Evolutionary conservation across 306 rosid genomes (phyloP), one percentile per base, ranked within the genome.

Genomic region (Cyclanthera cordifolia): DNA sequence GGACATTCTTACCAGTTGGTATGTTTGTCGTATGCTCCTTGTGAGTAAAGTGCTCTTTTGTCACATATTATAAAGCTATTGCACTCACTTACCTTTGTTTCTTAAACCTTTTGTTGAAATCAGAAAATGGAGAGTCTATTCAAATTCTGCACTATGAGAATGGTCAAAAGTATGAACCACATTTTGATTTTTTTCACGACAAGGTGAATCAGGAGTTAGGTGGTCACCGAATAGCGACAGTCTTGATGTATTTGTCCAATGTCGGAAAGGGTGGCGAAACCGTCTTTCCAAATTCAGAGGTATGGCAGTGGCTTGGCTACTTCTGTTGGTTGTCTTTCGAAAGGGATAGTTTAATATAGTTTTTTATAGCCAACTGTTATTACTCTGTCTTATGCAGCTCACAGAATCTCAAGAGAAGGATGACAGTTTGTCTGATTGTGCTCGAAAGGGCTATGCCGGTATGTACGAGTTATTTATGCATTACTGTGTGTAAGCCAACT

Each of bases 221-320:
- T 65, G 99, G 99, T 71, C 99, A 94, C 74, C 91, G 99, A 45
- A 48, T 90, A 45, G 97, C 97, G 73, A 94, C 99, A 6, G 96
- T 94, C 32, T 79, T 94, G 84, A 94, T 94, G 97, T 94, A 94
- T 86, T 77, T 94, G 81, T 94, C 99, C 70, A 65, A 81, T 67
- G 86, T 94, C 53, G 89, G 77, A 78, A 90, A 86, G 80, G 99
- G 99, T 45, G 99, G 99, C 27, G 99, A 94, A 72, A 94, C 99
- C 30, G 32, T 94, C 76, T 94, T 94, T 77, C 99, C 99, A 69
- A 54, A 94, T 53, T 6, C 90, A 2, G 78, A 67, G 90, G 99
- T 94, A 81, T 75, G 68, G 23, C 55, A n/a, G 20, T 37, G 39
- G 47, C 12, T 47, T 21, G 52, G 61, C 51, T 5, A 16, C 6